Percentiles rank a stretch among this genome's conserved stretches.
Conservation (phyloP, 1,139 yeast genomes). For the Taphrina communis region DNA sequence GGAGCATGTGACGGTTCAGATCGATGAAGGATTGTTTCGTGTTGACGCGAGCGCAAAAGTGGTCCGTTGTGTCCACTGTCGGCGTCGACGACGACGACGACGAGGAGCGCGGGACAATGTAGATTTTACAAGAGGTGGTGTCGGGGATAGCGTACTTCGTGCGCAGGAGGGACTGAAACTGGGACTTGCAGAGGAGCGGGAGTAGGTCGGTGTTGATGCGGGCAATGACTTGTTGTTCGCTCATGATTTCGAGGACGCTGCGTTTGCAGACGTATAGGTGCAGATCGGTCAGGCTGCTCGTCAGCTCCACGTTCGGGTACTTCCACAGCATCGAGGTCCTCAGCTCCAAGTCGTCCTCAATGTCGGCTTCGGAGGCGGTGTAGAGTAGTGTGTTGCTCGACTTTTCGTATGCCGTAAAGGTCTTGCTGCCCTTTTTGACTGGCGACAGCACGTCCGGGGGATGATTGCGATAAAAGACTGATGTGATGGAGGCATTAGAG, state of each 20-base stretch:
- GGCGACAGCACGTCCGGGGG: slow-evolving; percentile 27
- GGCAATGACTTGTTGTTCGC: slow-evolving; percentile 38
- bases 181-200: slow-evolving; percentile 43
- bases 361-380: slow-evolving; percentile 40
- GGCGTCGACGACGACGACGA: too few species aligned
- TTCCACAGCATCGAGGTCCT: slow-evolving; percentile 91
- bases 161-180: slow-evolving; percentile 41
- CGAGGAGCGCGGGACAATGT: slow-evolving; percentile 7
- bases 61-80: background rate
- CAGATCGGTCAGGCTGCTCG: slow-evolving; percentile 76
- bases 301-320: slow-evolving; percentile 75
- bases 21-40: slow-evolving; percentile 41
- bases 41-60: slow-evolving; percentile 43
- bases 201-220: slow-evolving; percentile 41
- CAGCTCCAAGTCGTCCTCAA: slow-evolving; percentile 65
- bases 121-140: slow-evolving; percentile 7
- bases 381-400: slow-evolving; percentile 47
- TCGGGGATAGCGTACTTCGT: slow-evolving; percentile 16
- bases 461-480: slow-evolving; percentile 39
- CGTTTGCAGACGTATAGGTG: slow-evolving; percentile 71
- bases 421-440: slow-evolving; percentile 35
- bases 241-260: slow-evolving; percentile 41
- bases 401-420: slow-evolving; percentile 42
- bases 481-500: slow-evolving; percentile 38
- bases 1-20: slow-evolving; percentile 38